Percentiles rank a stretch among this genome's conserved stretches.
These are phyloP conservation scores for Exophiala viscosa DNA, from an alignment of 2,329 filamentous ascomycete species.

Conservation along the genomic window DNA sequence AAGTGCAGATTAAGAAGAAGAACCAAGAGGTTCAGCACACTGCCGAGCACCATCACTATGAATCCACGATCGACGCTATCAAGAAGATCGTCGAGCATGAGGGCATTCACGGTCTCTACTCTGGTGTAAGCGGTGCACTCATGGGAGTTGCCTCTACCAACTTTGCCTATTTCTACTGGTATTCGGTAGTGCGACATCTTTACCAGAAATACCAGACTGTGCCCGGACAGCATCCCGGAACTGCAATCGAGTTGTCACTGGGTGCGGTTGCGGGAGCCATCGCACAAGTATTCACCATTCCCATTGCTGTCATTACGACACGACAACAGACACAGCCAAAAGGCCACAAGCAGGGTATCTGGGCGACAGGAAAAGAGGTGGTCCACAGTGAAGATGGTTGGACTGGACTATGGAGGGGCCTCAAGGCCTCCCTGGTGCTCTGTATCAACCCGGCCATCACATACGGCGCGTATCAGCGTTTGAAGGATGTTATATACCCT, in stretches of 20 bases:
- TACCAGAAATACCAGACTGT: slow-evolving; percentile 59
- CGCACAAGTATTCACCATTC: slow-evolving; percentile 94
- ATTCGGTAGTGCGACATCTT: slow-evolving; percentile 77
- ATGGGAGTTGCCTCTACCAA: slow-evolving; percentile 95
- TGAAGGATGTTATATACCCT: slow-evolving; percentile 74
- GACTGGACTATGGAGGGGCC: slow-evolving; percentile 83
- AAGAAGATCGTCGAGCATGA: slow-evolving; percentile 77
- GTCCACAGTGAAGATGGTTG: slow-evolving; percentile 86
- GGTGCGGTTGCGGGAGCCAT: slow-evolving; percentile 85
- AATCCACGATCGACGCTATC: slow-evolving; percentile 83
- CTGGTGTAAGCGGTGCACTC: slow-evolving; percentile 79
- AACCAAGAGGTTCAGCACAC: slow-evolving; percentile 45
- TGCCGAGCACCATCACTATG: slow-evolving; percentile 67
- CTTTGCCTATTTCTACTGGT: slow-evolving; percentile 99
- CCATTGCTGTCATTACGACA: slow-evolving; percentile 91
- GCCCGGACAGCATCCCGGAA: slow-evolving; percentile 58
- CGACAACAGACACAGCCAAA: slow-evolving; percentile 91
- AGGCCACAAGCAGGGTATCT: slow-evolving; percentile 75
- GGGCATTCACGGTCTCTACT: slow-evolving; percentile 77
- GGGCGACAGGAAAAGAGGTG: slow-evolving; percentile 86
- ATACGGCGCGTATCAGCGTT: slow-evolving; percentile 90
- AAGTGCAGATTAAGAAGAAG: slow-evolving; percentile 79
- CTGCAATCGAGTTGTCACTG: slow-evolving; percentile 74
- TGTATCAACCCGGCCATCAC: slow-evolving; percentile 97
- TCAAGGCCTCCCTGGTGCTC: slow-evolving; percentile 92